Percentiles rank a stretch among this genome's conserved stretches.
These are phyloP conservation scores for Penicillium tannophilum DNA, from an alignment of 495 filamentous ascomycete species.

Conservation along the genomic window DNA sequence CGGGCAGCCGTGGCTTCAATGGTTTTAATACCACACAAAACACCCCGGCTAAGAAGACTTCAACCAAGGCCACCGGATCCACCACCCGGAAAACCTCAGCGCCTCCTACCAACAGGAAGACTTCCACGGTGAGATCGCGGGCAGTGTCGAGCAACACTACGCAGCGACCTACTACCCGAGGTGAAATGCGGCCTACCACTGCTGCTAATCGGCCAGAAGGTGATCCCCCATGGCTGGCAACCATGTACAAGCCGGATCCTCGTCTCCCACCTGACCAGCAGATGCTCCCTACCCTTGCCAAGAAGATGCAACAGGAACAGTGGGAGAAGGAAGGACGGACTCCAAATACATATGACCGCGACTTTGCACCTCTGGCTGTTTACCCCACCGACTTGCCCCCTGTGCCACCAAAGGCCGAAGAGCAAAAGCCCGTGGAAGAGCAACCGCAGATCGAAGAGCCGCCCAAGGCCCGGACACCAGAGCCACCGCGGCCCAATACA, in stretches of 20 bases:
- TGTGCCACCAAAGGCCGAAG: conserved; percentile 20
- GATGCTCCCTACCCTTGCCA: conserved; percentile 91
- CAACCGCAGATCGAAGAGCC: conserved; percentile 21
- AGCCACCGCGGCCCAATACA: conserved; percentile 41
- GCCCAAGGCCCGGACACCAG: conserved; percentile 38
- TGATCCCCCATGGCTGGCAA: conserved; percentile 92
- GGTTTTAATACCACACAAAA: conserved; percentile 33
- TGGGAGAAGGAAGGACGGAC: conserved; percentile 90
- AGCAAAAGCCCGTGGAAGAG: conserved; percentile 19
- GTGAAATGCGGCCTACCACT: conserved; percentile 58
- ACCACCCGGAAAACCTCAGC: conserved; percentile 47
- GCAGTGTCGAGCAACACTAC: conserved; percentile 39
- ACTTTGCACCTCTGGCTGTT: conserved; percentile 76
- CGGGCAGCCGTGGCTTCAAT: conserved; percentile 43
- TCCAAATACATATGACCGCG: conserved; percentile 77
- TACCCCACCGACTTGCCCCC: conserved; percentile 44
- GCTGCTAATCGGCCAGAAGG: conserved; percentile 81
- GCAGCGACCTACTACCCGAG: conserved; percentile 66
- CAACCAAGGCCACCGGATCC: conserved; percentile 45
- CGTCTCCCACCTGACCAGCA: conserved; percentile 93
- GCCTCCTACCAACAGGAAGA: conserved; percentile 39
- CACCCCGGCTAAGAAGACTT: conserved; percentile 41
- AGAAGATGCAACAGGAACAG: conserved; percentile 87
- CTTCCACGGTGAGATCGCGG: conserved; percentile 36
- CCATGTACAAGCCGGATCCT: conserved; percentile 94